Conservation (phyloP, 306 rosid species). For the Quercus ilex region DNA sequence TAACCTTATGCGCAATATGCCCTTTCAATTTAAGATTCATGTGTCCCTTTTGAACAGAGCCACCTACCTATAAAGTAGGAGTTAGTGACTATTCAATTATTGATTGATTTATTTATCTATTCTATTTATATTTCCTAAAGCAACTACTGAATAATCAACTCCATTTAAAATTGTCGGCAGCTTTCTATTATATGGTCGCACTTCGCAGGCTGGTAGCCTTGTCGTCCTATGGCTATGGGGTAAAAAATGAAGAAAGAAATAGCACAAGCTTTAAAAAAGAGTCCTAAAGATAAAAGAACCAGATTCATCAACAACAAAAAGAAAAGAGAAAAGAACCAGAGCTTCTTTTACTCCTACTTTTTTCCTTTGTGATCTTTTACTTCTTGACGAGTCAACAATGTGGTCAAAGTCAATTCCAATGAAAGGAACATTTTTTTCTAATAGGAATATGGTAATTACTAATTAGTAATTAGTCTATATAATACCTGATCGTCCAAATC, state of each 20-base stretch:
- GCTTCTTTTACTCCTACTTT: neutral
- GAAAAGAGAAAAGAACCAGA: neutral
- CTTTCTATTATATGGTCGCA: conserved; percentile 4
- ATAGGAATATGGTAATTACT: no score
- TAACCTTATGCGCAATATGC: neutral
- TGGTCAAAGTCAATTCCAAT: conserved; percentile 24
- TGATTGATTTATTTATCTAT: neutral
- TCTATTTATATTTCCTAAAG: neutral
- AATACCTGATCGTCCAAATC: no score
- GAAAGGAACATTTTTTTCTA: neutral
- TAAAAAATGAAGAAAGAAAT: neutral
- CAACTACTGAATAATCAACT: neutral
- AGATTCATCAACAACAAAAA: neutral
- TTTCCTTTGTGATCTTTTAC: neutral
- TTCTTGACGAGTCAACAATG: conserved; percentile 17
- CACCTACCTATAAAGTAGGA: neutral
- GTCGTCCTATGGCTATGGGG: neutral
- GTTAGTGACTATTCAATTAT: neutral
- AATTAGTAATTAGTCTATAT: no score
- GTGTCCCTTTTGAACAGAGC: neutral
- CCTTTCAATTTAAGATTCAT: no score
- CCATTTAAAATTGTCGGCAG: conserved; percentile 21
- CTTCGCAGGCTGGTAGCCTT: neutral
- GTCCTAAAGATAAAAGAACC: neutral
- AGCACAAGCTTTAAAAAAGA: neutral